Evolutionary conservation across 169 alveolate species (phyloP).

Genomic region (Cryptosporidium meleagridis): DNA sequence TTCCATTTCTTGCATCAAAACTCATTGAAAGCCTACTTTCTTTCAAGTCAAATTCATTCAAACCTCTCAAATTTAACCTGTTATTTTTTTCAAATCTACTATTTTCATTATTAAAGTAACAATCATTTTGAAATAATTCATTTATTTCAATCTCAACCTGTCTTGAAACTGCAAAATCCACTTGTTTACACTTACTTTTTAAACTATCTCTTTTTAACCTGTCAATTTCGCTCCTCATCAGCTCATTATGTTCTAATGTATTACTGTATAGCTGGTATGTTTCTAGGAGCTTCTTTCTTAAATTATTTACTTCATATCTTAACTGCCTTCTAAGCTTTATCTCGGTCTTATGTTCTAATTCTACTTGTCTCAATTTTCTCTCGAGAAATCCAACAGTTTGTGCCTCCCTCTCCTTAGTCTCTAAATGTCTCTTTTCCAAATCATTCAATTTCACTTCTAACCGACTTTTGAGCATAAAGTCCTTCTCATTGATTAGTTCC

Average conservation of each 20-base stretch:
- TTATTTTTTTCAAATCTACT: background rate
- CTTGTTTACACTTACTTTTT: background rate
- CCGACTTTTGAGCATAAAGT: conserved; percentile 39
- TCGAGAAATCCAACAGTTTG: conserved; percentile 67
- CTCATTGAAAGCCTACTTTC: conserved; percentile 10
- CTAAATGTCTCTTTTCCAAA: conserved; percentile 53
- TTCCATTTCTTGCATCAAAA: background rate
- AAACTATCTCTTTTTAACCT: background rate
- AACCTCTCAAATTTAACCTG: conserved; percentile 1
- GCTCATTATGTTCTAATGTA: conserved; percentile 66
- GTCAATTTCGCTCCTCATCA: conserved; percentile 35
- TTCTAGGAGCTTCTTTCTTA: conserved; percentile 45
- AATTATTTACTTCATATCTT: conserved; percentile 67
- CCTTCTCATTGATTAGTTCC: conserved; percentile 21
- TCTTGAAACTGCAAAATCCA: background rate
- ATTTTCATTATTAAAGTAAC: background rate
- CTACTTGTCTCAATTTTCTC: conserved; percentile 55
- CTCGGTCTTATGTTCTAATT: conserved; percentile 68
- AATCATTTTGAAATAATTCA: background rate
- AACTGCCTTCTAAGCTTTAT: conserved; percentile 48
- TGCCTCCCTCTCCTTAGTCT: conserved; percentile 64
- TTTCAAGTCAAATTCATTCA: background rate
- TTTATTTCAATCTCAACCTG: conserved; percentile 13
- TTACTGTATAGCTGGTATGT: conserved; percentile 48
- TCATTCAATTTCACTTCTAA: conserved; percentile 67